Base-by-base conservation (phyloP, 1,284 basidiomycete species). In the Apiotrichum siamense region DNA sequence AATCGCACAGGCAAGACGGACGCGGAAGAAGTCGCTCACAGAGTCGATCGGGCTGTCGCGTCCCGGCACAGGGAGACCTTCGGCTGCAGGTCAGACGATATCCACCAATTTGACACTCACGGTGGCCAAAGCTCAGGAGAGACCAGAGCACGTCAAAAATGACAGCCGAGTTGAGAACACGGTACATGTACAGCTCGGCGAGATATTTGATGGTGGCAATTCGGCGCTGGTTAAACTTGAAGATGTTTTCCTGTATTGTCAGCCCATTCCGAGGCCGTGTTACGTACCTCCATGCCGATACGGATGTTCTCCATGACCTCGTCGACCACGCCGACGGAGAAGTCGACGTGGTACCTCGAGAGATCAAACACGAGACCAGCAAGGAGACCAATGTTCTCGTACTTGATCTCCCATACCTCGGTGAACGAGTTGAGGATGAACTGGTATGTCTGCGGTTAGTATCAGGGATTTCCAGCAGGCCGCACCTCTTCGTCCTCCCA, bases 381-480 rank as follows among this genome's bases (percentile, higher is more conserved):
- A 32, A 97, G 79, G n/a, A 97, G 78, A 51, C 86, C 83, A 58
- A 98, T 83, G 68, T 88, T 92, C 54, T 85, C 80, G 67, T 86
- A 97, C 65, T 91, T 94, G 75, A 97, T 81, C 68, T 96, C 94
- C 92, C 94, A 97, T 2, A 93, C 86, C 63, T 94, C 94, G 5
- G 88, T 91, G 75, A 99, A 97, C 24, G 87, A 82, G 63, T 87
- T 87, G 73, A 87, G 69, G 12, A 81, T 63, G 58, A 74, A 71
- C 41, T 71, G 58, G 44, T 66, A 65, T 0, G 61, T 52, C 66
- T 70, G 31, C 82, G 7, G 33, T 35, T n/a, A 35, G 21, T 23
- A 24, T 10, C 31, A 10, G 7, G 41, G 18, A 45, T 70, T 56
- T n/a, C 10, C 13, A 35, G 18, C 12, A 35, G 7, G 17, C 7